Percentiles rank a stretch among this genome's conserved stretches.
Conservation (phyloP, 306 rosid genomes). For the Glycine soja region DNA sequence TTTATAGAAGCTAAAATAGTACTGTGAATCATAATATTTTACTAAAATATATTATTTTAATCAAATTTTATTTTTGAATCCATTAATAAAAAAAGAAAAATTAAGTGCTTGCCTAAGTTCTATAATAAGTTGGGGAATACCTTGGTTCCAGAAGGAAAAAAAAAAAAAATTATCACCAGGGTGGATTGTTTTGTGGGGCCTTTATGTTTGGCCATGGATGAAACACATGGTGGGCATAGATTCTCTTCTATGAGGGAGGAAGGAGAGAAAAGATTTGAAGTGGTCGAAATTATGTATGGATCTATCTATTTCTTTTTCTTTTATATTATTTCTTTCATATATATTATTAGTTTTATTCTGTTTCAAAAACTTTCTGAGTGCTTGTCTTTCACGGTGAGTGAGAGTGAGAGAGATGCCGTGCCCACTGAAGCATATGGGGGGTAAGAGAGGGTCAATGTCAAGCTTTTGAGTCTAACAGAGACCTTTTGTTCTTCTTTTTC, state of each 20-base stretch:
- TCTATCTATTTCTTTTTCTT: not conserved
- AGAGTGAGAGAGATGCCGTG: constrained; percentile 60
- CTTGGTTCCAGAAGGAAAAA: not conserved
- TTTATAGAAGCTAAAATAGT: too few relatives aligned
- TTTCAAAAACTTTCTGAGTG: constrained; percentile 34
- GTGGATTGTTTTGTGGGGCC: constrained; percentile 46
- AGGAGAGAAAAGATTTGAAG: constrained; percentile 8
- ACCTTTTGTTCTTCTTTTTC: constrained; percentile 41
- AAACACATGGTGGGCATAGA: constrained; percentile 66
- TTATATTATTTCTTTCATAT: not conserved
- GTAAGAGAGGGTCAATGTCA: constrained; percentile 51
- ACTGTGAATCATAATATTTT: too few relatives aligned
- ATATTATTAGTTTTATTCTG: not conserved
- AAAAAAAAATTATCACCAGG: not conserved
- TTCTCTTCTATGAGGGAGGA: constrained; percentile 45
- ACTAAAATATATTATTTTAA: too few relatives aligned
- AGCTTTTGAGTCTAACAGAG: constrained; percentile 49
- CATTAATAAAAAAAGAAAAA: too few relatives aligned
- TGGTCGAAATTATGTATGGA: not conserved
- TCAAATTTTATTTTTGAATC: too few relatives aligned
- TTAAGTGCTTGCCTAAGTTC: not conserved
- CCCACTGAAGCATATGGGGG: constrained; percentile 62
- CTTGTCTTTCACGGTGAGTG: constrained; percentile 44
- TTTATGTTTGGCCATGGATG: constrained; percentile 40
- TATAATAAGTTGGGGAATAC: not conserved